These are phyloP conservation scores for Neckera pumila DNA, from an alignment of 225 moss, liverwort and hornwort species.

Conservation along the genomic window DNA sequence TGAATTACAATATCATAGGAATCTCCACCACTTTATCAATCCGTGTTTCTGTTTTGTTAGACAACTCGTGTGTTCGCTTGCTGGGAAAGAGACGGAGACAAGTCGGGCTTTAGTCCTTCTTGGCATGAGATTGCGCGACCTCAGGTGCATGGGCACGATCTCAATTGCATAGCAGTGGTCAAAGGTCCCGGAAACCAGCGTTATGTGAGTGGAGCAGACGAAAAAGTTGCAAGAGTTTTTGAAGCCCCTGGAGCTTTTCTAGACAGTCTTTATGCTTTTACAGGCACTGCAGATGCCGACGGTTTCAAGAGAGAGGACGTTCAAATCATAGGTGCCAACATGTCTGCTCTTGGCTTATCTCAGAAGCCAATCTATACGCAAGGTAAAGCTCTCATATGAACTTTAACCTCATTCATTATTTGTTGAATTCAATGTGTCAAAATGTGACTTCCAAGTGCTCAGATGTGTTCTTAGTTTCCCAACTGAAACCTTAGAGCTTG, in stretches of 20 bases:
- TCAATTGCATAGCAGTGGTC: constrained; percentile 69
- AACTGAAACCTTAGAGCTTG: background rate
- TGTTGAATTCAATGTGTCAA: background rate
- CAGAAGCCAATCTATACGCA: constrained; percentile 86
- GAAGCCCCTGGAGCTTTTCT: constrained; percentile 93
- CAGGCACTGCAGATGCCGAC: constrained; percentile 46
- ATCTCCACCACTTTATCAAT: background rate
- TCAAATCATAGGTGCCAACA: constrained; percentile 87
- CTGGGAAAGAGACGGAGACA: constrained; percentile 52
- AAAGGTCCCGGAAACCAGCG: constrained; percentile 70
- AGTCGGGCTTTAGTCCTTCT: constrained; percentile 14
- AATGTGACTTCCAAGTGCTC: background rate
- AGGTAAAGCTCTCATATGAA: constrained; percentile 23
- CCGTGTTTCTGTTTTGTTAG: constrained; percentile 19
- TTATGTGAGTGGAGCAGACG: constrained; percentile 89
- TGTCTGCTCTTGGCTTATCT: constrained; percentile 97
- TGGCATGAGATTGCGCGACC: constrained; percentile 98
- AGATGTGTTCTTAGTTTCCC: background rate
- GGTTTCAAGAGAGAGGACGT: constrained; percentile 64
- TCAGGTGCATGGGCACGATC: constrained; percentile 96
- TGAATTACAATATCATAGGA: background rate
- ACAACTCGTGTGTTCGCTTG: constrained; percentile 84
- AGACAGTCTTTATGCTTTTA: constrained; percentile 61
- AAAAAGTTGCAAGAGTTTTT: constrained; percentile 92
- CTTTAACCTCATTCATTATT: background rate